Evolutionary conservation across 1,139 yeast species (phyloP), one percentile per base, ranked within the genome.

Genomic region (Sugiyamaella japonica): DNA sequence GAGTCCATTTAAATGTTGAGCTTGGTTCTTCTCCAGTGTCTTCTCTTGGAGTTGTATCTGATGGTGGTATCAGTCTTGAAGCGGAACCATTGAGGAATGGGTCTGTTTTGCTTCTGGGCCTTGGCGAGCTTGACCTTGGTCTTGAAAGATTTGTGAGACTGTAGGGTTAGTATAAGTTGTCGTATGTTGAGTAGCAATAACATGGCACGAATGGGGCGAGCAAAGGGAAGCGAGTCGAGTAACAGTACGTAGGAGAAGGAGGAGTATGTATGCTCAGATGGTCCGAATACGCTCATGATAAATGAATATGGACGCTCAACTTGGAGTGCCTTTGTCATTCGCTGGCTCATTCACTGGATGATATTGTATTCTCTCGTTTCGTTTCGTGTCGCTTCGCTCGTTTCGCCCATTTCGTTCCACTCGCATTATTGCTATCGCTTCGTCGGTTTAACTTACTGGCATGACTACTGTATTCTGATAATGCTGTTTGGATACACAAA

Each of bases 21-120:
- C 96, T 93, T 95, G 74, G 98, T 93, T 87, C 99, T 89, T 88
- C 97, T 93, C 99, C 99, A 95, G 95, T 95, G 96, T 86, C 99
- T 88, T 89, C 98, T 90, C 91, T 93, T 93, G 76, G 97, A 95
- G 83, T 93, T 93, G 91, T 91, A 93, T 85, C 76, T 89, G 85
- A 93, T 87, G 73, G 85, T 90, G 95, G 90, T 91, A 80, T 82
- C 86, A 78, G 99, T 90, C 87, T 91, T 93, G 82, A 93, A 86
- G 83, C 99, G 89, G 88, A 91, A 84, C 98, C 98, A 95, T 83
- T 93, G 97, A 75, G 99, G 99, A 78, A 95, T 87, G 77, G 98
- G 97, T 85, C 99, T 89, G 95, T 91, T 93, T 83, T 90, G 97
- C 84, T 91, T 93, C 78, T 86, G 86, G 77, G 97, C 98, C 87